Base-by-base conservation (phyloP, 1,284 basidiomycete genomes). In the Rhodotorula sp. region DNA sequence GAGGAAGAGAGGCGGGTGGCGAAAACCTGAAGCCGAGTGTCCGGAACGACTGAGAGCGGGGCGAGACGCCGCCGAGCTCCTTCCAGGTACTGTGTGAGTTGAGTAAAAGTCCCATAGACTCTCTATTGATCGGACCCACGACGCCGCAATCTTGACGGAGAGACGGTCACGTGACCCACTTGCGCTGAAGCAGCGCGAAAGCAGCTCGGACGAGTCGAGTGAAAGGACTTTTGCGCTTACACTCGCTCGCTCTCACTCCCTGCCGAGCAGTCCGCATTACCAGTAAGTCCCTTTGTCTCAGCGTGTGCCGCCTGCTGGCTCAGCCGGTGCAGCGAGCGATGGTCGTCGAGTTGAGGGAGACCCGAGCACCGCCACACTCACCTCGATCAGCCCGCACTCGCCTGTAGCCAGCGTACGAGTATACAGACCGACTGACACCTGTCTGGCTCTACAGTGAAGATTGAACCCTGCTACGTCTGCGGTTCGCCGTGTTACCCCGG, bases 401-500 rank as follows among this genome's bases (percentile, higher is more conserved):
- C 38, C 38, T 43, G 10, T 10, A 43, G 19, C 49, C 21, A n/a
- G 49, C 49, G n/a, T 1, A 55, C 31, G 34, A 34, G 56, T 23
- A 31, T 15, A 31, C 26, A 34, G 54, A 28, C 23, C 1, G 34
- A 26, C 57, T 66, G 60, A 61, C 60, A 6, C 21, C 5, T 1
- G 21, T 1, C 5, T 3, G 34, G 5, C 23, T 4, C 34, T 16
- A 16, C 56, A 54, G 67, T 77, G 77, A 80, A 81, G 72, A 81
- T 83, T 67, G 79, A 81, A 64, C 81, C 82, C 70, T 83, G 83
- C 77, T 83, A 80, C 77, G 83, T 84, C 68, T 98, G 95, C 84
- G 95, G 93, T 65, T 90, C 89, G 72, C 93, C 87, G 80, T 90
- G 95, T 79, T 98, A 98, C 81, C 95, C 95, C 8, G 95, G 95